These are phyloP conservation scores for Entamoeba invadens DNA, from an alignment of 208 protist species.

Conservation along the genomic window DNA sequence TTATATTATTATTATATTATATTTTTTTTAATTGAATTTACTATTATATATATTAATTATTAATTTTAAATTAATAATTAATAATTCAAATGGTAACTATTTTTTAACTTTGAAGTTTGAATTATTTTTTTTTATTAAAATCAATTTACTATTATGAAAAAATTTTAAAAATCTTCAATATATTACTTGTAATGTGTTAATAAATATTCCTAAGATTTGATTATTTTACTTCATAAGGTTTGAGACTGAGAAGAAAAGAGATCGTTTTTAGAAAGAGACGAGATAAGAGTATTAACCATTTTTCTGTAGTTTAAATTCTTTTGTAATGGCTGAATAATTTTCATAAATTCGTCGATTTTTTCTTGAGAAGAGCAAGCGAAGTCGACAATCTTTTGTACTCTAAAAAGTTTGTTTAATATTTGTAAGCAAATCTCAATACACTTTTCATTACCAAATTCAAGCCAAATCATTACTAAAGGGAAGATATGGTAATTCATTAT, in stretches of 20 bases:
- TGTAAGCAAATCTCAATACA: not conserved
- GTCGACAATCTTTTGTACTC: not conserved
- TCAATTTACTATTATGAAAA: too few species aligned
- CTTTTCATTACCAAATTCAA: not conserved
- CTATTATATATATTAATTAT: too few species aligned
- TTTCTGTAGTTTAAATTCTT: too few species aligned
- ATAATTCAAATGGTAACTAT: too few species aligned
- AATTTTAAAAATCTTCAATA: not conserved
- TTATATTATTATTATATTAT: too few species aligned
- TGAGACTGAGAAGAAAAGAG: not conserved
- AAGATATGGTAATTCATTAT: not conserved
- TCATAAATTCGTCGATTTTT: not conserved
- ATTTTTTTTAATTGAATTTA: too few species aligned
- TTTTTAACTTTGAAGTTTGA: too few species aligned
- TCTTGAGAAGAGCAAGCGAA: not conserved
- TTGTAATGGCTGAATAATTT: too few species aligned
- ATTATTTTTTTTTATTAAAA: too few species aligned
- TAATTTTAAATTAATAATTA: too few species aligned
- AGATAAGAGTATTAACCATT: too few species aligned
- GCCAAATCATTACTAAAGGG: not conserved
- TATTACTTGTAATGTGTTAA: not conserved
- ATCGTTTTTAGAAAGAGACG: not conserved
- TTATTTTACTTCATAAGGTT: not conserved
- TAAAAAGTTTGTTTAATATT: not conserved
- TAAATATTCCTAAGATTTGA: not conserved